Conservation (phyloP, 768 basidiomycete genomes). For the Ramaria rubella region DNA sequence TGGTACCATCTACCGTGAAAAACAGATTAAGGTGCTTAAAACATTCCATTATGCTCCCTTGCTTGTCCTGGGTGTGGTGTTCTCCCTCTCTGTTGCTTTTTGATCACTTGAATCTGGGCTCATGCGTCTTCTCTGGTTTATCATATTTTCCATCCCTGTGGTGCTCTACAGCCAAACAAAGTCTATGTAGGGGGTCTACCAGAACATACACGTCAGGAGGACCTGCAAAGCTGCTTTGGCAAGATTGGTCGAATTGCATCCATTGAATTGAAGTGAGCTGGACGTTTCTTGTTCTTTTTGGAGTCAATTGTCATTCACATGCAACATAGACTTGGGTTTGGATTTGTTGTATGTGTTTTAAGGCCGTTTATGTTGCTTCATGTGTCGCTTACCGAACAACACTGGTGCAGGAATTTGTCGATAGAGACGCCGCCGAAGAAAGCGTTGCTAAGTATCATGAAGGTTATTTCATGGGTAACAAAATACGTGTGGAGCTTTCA, state of each 20-base stretch:
- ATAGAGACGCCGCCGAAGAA: constrained; percentile 72
- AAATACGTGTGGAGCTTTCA: constrained; percentile 82
- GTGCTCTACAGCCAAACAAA: constrained; percentile 82
- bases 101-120: constrained; percentile 38
- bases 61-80: constrained; percentile 21
- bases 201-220: constrained; percentile 79
- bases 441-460: constrained; percentile 85
- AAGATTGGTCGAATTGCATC: constrained; percentile 71
- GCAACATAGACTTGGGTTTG: constrained; percentile 65
- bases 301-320: neutral
- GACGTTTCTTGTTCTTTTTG: neutral
- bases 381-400: constrained; percentile 10
- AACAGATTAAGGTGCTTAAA: constrained; percentile 86
- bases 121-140: constrained; percentile 45
- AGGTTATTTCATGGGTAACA: constrained; percentile 88
- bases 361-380: neutral
- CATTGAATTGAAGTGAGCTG: constrained; percentile 79
- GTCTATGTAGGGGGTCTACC: constrained; percentile 89
- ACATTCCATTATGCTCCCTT: constrained; percentile 38
- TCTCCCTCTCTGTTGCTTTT: constrained; percentile 30
- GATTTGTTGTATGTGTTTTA: constrained; percentile 70
- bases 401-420: constrained; percentile 69
- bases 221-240: constrained; percentile 79
- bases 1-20: constrained; percentile 42
- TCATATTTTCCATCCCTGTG: constrained; percentile 61